Evolutionary conservation across 2,329 filamentous ascomycete species (phyloP).

Genomic region (Diaporthe caulivora): DNA sequence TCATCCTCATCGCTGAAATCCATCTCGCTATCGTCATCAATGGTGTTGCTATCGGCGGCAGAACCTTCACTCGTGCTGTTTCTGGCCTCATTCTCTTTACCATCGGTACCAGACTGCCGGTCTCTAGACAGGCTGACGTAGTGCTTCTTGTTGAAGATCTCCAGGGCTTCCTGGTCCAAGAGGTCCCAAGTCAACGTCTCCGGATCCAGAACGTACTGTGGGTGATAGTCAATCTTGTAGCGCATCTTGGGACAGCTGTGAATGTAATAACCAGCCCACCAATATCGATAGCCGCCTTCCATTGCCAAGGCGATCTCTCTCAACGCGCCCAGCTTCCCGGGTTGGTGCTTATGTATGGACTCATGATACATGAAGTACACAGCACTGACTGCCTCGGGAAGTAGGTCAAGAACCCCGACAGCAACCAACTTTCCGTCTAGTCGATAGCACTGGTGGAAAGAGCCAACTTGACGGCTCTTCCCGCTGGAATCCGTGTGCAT

Average conservation of each 20-base stretch:
- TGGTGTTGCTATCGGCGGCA: conserved; percentile 35
- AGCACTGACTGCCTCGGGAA: conserved; percentile 82
- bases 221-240: conserved; percentile 85
- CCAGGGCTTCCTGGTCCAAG: conserved; percentile 65
- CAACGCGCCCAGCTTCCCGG: conserved; percentile 82
- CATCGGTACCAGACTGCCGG: conserved; percentile 44
- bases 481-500: conserved; percentile 60
- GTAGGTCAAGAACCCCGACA: conserved; percentile 80
- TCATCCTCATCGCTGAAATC: conserved; percentile 39
- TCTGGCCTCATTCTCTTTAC: conserved; percentile 39
- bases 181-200: conserved; percentile 73
- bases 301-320: conserved; percentile 78
- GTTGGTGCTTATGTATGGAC: conserved; percentile 76
- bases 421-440: conserved; percentile 82
- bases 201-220: conserved; percentile 80
- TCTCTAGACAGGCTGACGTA: conserved; percentile 65
- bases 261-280: conserved; percentile 87
- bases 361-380: conserved; percentile 88
- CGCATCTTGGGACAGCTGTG: conserved; percentile 85
- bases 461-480: conserved; percentile 71
- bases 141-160: conserved; percentile 63
- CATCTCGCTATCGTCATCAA: conserved; percentile 41
- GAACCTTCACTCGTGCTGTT: conserved; percentile 44
- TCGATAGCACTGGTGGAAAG: conserved; percentile 85
- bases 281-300: conserved; percentile 79